Base-by-base conservation (phyloP, 768 basidiomycete species). In the Boletus barrowsii region DNA sequence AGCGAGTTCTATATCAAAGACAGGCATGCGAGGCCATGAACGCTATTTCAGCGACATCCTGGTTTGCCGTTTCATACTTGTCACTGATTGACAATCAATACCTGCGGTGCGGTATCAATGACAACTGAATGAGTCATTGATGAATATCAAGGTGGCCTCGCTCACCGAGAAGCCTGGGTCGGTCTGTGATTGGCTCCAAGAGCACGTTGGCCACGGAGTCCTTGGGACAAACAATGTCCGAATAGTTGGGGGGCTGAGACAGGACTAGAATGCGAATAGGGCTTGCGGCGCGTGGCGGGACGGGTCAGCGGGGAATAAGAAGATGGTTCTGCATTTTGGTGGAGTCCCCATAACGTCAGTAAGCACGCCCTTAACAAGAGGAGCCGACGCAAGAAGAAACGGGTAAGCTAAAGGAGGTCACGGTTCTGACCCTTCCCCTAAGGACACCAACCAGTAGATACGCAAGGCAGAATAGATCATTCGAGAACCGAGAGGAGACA, bases 341-440 rank as follows among this genome's bases (percentile, higher is more conserved):
- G 52, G 47, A 35, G 42, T 15, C 13, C 18, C 42, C 33, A 47
- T 62, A 46, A 59, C 35, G 60, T 63, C 60, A 55, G 64, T n/a
- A 22, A 20, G 48, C 41, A 53, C 32, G 48, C 45, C 49, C 51
- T 51, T 47, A 55, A 49, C 17, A 35, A 47, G 39, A 46, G 46
- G 17, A 30, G 30, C 35, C 49, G 42, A 22, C 26, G 17, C 9
- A 30, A 39, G 57, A 62, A 55, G 62, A 41, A 17, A 29, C 26
- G 35, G 47, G 17, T 18, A 49, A 52, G 47, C n/a, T 9, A 30
- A 15, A 42, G 10, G 10, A 55, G 42, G 58, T 60, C 55, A 35
- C 58, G 64, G 64, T 60, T 51, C 42, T 39, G 64, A 66, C 55
- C 29, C 26, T 10, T 26, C 5, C 20, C 54, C 53, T 26, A 26